A percentile compares a stretch with the other conserved stretches of the same genome.
Conservation (phyloP, 768 basidiomycete species). For the Gymnopilus dilepis region DNA sequence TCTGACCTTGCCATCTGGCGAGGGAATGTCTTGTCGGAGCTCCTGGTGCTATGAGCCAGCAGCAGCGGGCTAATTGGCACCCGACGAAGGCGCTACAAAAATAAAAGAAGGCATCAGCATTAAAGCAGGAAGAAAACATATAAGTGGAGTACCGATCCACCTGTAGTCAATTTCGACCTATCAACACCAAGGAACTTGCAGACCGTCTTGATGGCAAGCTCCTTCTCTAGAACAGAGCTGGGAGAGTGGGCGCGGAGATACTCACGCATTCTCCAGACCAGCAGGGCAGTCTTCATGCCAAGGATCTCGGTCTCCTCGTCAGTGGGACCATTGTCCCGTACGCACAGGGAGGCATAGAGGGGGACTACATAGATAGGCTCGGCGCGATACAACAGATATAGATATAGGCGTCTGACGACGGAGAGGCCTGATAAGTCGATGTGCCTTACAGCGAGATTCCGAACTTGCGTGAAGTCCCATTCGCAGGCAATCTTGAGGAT, state of each 20-base stretch:
- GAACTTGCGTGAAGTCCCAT: slow-evolving; percentile 60
- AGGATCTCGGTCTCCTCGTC: slow-evolving; percentile 58
- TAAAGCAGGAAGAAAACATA: neutral
- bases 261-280: slow-evolving; percentile 60
- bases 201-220: slow-evolving; percentile 13
- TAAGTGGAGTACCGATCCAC: slow-evolving; percentile 13
- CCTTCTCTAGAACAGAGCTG: slow-evolving; percentile 14
- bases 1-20: neutral
- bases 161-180: slow-evolving; percentile 2
- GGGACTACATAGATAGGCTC: slow-evolving; percentile 52
- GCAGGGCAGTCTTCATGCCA: slow-evolving; percentile 54
- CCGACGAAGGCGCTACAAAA: neutral
- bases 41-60: neutral
- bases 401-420: slow-evolving; percentile 39
- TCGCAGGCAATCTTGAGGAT: slow-evolving; percentile 62
- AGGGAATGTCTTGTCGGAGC: neutral
- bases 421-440: slow-evolving; percentile 39
- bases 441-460: slow-evolving; percentile 59
- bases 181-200: slow-evolving; percentile 19
- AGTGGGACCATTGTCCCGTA: slow-evolving; percentile 53
- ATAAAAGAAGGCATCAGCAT: neutral
- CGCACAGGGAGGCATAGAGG: slow-evolving; percentile 57
- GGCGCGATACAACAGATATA: slow-evolving; percentile 57
- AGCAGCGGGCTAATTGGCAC: neutral
- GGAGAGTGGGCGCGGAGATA: slow-evolving; percentile 36